Conservation (phyloP, 345 rosid genomes). For the Ceriops zippeliana region DNA sequence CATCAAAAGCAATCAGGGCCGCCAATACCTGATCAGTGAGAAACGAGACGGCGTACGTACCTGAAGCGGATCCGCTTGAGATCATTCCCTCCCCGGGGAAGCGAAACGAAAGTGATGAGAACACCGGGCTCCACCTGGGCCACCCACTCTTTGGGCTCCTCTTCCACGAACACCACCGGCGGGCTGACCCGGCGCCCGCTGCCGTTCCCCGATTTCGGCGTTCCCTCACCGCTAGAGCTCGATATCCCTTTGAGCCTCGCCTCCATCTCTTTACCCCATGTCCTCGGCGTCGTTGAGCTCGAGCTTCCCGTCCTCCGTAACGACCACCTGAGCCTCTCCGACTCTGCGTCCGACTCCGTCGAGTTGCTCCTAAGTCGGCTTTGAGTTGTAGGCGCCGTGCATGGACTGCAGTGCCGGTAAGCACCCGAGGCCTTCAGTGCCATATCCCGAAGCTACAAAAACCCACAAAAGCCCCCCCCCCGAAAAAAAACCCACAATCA, state of each 20-base stretch:
- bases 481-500: not conserved
- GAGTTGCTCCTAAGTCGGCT: constrained; percentile 5
- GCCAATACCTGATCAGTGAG: not conserved
- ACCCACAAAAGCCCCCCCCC: not conserved
- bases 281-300: constrained; percentile 23
- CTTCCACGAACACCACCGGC: constrained; percentile 26
- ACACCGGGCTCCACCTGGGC: constrained; percentile 41
- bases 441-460: constrained; percentile 27
- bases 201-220: constrained; percentile 25
- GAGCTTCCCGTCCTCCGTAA: constrained; percentile 28
- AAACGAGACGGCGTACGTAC: constrained; percentile 3
- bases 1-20: constrained; percentile 20
- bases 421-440: constrained; percentile 38
- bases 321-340: constrained; percentile 35
- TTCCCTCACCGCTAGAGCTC: constrained; percentile 34
- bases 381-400: constrained; percentile 19
- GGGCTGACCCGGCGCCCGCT: constrained; percentile 29
- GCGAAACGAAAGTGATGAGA: constrained; percentile 31
- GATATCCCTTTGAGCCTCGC: constrained; percentile 33
- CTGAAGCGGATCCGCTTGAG: constrained; percentile 38
- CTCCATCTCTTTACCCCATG: constrained; percentile 36
- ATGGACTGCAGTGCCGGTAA: constrained; percentile 30
- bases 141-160: constrained; percentile 36
- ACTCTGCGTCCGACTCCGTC: constrained; percentile 33
- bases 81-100: constrained; percentile 32